Evolutionary conservation across 2,329 filamentous ascomycete genomes (phyloP).

Genomic region (Aspergillus tanneri): DNA sequence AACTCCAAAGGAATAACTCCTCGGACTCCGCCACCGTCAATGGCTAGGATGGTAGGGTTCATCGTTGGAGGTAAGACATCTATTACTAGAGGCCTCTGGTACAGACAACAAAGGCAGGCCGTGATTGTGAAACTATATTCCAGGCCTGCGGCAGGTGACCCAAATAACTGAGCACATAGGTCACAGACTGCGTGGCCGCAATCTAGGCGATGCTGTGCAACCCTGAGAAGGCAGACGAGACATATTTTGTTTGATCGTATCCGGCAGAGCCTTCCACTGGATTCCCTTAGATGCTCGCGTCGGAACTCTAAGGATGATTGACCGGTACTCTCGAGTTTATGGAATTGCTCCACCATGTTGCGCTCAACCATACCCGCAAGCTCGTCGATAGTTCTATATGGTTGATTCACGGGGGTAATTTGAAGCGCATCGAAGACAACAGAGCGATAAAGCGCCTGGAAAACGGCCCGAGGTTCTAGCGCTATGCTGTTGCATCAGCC

Average conservation of each 20-base stretch:
- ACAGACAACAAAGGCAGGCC: slow-evolving; percentile 18
- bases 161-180: slow-evolving; percentile 21
- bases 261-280: slow-evolving; percentile 8
- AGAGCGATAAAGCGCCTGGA: slow-evolving; percentile 13
- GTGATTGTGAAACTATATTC: slow-evolving; percentile 22
- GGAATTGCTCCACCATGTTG: slow-evolving; percentile 6
- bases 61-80: slow-evolving; percentile 26
- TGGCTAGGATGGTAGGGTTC: slow-evolving; percentile 26
- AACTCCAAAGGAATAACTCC: slow-evolving; percentile 24
- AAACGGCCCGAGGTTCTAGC: slow-evolving; percentile 16
- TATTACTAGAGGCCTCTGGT: slow-evolving; percentile 14
- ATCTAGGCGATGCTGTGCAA: slow-evolving; percentile 17
- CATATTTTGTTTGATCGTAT: slow-evolving; percentile 22
- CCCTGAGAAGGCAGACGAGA: slow-evolving; percentile 20
- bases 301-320: slow-evolving; percentile 1
- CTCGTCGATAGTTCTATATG: neutral
- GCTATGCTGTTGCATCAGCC: slow-evolving; percentile 6
- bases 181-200: slow-evolving; percentile 24
- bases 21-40: slow-evolving; percentile 26
- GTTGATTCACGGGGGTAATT: neutral
- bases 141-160: slow-evolving; percentile 1
- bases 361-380: slow-evolving; percentile 3
- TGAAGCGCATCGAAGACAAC: slow-evolving; percentile 1
- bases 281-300: neutral
- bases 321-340: neutral